Percentiles rank a stretch among this genome's conserved stretches.
These are phyloP conservation scores for Colletotrichum limetticola DNA, from an alignment of 2,329 filamentous ascomycete genomes.

Conservation along the genomic window DNA sequence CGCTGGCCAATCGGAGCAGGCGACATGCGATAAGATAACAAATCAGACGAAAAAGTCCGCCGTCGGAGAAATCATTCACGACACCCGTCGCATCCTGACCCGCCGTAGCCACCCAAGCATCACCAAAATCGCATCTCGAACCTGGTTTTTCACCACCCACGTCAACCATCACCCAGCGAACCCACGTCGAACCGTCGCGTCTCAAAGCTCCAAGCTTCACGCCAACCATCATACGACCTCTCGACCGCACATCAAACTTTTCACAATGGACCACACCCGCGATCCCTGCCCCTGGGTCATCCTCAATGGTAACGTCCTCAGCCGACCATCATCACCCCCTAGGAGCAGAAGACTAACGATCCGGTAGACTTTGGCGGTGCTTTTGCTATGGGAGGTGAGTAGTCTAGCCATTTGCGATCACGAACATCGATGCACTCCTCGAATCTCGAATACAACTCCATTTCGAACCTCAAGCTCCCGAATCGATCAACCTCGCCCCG, in stretches of 20 bases:
- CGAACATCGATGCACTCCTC: slow-evolving; percentile 52
- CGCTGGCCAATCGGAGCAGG: background rate
- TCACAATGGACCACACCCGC: slow-evolving; percentile 88
- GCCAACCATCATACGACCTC: slow-evolving; percentile 29
- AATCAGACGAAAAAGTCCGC: slow-evolving; percentile 6
- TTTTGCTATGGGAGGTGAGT: slow-evolving; percentile 83
- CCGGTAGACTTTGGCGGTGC: slow-evolving; percentile 86
- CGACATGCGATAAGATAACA: slow-evolving; percentile 10
- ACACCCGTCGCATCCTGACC: slow-evolving; percentile 21
- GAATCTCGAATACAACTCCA: background rate
- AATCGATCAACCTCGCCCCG: background rate
- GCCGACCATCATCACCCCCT: background rate
- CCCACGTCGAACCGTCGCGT: background rate
- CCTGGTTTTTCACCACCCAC: background rate
- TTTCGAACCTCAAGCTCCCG: background rate
- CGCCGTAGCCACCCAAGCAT: background rate
- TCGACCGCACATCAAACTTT: background rate
- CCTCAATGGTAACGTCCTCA: slow-evolving; percentile 69
- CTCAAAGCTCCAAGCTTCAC: background rate
- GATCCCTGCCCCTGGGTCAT: slow-evolving; percentile 98
- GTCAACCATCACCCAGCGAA: background rate
- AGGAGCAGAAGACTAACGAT: background rate
- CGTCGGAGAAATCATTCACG: slow-evolving; percentile 22
- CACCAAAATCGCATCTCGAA: background rate
- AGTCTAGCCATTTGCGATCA: background rate